Evolutionary conservation across 306 rosid species (phyloP).

Genomic region (Trichosanthes truncata): DNA sequence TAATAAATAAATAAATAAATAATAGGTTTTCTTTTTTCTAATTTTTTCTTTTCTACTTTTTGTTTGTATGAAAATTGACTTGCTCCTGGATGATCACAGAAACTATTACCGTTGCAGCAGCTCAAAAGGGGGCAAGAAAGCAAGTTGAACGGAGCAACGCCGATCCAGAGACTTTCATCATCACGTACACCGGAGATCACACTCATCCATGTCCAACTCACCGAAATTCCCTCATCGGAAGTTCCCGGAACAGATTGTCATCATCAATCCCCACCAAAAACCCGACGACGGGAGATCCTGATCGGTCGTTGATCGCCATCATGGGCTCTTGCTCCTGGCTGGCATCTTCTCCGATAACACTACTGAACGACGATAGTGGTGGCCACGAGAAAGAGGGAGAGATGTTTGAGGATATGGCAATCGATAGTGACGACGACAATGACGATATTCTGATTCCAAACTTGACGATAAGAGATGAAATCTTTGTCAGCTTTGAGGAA

Average conservation of each 20-base stretch:
- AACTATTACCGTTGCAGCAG: conserved; percentile 79
- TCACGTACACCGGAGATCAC: conserved; percentile 73
- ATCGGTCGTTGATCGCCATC: not conserved
- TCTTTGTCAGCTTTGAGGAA: conserved; percentile 20
- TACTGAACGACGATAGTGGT: conserved; percentile 6
- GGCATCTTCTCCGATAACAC: conserved; percentile 18
- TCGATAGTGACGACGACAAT: conserved; percentile 8
- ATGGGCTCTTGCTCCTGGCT: conserved; percentile 5
- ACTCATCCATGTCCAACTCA: conserved; percentile 58
- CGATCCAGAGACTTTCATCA: conserved; percentile 35
- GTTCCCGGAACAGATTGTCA: conserved; percentile 27
- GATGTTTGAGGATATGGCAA: not conserved
- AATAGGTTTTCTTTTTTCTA: not conserved
- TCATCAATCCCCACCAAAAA: not conserved
- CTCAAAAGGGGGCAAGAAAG: conserved; percentile 57
- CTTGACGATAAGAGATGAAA: conserved; percentile 24
- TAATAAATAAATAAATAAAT: not conserved
- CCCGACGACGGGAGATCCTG: conserved; percentile 5
- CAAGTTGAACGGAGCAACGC: conserved; percentile 59
- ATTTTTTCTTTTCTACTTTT: not conserved
- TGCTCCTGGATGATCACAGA: conserved; percentile 17
- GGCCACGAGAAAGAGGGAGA: not conserved
- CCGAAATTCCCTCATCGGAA: conserved; percentile 58
- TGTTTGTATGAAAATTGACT: conserved; percentile 3
- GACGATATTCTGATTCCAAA: conserved; percentile 32